Percentiles rank a stretch among this genome's conserved stretches.
Evolutionary conservation across 441 rosid genomes (phyloP).

Genomic region (Bruguiera hainesii): DNA sequence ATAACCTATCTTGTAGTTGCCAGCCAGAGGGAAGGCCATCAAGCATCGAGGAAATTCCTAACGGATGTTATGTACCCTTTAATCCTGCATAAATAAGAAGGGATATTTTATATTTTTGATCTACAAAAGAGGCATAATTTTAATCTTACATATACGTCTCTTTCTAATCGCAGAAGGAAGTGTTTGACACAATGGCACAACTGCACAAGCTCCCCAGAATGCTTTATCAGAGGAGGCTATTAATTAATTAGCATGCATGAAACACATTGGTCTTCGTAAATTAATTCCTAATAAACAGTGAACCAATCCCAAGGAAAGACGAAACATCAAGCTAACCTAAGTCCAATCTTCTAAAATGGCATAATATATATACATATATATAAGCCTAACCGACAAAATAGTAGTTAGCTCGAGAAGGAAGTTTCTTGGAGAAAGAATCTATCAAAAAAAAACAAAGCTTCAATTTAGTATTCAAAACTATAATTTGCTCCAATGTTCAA

Average conservation of each 20-base stretch:
- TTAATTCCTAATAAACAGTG: no score
- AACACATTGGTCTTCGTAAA: background rate
- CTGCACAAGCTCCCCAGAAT: background rate
- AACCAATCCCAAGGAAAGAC: no score
- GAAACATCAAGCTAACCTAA: no score
- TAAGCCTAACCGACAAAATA: no score
- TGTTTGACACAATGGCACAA: background rate
- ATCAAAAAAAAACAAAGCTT: background rate
- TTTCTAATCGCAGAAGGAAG: background rate
- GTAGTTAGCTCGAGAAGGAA: background rate
- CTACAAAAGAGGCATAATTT: background rate
- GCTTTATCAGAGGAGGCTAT: background rate
- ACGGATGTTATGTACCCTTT: background rate
- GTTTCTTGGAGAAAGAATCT: constrained; percentile 6
- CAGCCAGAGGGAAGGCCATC: constrained; percentile 11
- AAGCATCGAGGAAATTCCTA: constrained; percentile 11
- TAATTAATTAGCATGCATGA: background rate
- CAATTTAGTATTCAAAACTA: no score
- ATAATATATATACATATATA: no score
- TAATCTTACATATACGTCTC: constrained; percentile 13
- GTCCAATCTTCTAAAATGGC: no score
- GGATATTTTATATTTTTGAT: background rate
- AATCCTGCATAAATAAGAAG: background rate
- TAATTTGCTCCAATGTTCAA: no score
- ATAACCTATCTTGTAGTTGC: constrained; percentile 5